Evolutionary conservation across 805 yeast genomes (phyloP).

Genomic region (Ascoidea tarda): DNA sequence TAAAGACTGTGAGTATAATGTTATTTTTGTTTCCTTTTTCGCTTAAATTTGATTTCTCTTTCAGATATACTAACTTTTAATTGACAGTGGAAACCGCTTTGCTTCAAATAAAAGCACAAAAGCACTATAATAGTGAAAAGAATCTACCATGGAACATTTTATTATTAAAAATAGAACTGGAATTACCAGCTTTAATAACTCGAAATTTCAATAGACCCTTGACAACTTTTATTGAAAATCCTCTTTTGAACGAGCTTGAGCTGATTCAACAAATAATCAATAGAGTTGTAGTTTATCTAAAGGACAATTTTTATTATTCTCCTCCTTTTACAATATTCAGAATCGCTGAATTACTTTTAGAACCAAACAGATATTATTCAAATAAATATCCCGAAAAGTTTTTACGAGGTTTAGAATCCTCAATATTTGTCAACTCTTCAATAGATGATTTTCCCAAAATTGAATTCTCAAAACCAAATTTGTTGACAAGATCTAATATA

Average conservation of each 20-base stretch:
- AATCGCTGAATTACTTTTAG: slow-evolving; percentile 19
- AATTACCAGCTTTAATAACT: not conserved
- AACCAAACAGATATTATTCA: slow-evolving; percentile 16
- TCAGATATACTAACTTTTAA: too few relatives aligned
- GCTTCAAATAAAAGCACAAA: too few relatives aligned
- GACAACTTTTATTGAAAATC: not conserved
- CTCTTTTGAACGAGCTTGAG: slow-evolving; percentile 12
- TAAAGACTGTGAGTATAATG: too few relatives aligned
- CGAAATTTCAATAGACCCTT: not conserved
- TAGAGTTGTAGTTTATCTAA: slow-evolving; percentile 3
- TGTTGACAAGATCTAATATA: not conserved
- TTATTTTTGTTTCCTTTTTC: too few relatives aligned
- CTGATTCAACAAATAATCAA: not conserved
- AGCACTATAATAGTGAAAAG: too few relatives aligned
- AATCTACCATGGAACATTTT: not conserved
- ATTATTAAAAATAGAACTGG: too few relatives aligned
- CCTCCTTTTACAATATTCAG: slow-evolving; percentile 25
- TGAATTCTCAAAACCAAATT: too few relatives aligned
- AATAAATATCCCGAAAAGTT: slow-evolving; percentile 15
- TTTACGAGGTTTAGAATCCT: slow-evolving; percentile 17
- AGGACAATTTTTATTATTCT: slow-evolving; percentile 10
- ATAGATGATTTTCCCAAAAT: slow-evolving; percentile 14
- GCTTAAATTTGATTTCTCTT: too few relatives aligned
- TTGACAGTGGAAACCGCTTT: too few relatives aligned
- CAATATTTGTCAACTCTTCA: slow-evolving; percentile 18